Evolutionary conservation across 2,329 filamentous ascomycete genomes (phyloP).

Genomic region (Trichoderma sp.): DNA sequence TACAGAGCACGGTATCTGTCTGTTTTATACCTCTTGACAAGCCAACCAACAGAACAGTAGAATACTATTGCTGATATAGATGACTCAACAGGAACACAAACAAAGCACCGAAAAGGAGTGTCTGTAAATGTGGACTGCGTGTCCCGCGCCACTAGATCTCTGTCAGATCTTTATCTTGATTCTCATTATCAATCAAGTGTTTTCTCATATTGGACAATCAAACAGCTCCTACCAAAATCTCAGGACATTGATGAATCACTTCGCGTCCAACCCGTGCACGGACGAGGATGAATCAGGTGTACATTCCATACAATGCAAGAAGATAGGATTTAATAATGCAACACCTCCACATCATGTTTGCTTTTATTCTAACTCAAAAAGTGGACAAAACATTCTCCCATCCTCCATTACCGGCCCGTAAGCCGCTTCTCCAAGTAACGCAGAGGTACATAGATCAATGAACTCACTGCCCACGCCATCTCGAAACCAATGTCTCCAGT

Average conservation of each 20-base stretch:
- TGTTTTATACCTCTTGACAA: neutral
- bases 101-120: no score
- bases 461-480: constrained; percentile 57
- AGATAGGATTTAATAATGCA: neutral
- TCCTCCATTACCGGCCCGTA: constrained; percentile 13
- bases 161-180: no score
- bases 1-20: neutral
- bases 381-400: neutral
- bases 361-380: neutral
- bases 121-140: no score
- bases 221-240: neutral
- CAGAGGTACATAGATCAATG: constrained; percentile 49
- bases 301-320: neutral
- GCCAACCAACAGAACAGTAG: neutral
- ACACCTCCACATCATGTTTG: neutral
- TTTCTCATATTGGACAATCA: neutral
- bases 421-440: constrained; percentile 47
- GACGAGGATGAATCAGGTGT: neutral
- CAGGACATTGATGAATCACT: neutral
- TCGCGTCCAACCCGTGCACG: no score
- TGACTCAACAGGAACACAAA: no score
- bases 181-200: neutral
- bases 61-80: neutral
- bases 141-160: no score
- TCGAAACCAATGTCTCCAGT: constrained; percentile 69